Evolutionary conservation across 1,284 basidiomycete species (phyloP), one percentile per base, ranked within the genome.

Genomic region (Trichosporon ovoides): DNA sequence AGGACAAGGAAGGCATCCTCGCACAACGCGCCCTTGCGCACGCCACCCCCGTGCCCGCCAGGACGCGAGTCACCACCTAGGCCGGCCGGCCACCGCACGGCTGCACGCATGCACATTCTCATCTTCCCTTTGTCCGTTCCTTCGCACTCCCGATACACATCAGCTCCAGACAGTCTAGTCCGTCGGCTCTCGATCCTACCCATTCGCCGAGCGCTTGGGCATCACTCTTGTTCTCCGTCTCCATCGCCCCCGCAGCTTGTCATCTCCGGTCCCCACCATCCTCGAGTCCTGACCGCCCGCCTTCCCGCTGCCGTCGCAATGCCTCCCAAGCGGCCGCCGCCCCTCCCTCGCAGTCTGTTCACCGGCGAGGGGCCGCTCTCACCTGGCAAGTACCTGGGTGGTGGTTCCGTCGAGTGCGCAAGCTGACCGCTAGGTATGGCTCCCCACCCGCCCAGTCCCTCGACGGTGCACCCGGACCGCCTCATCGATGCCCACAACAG

Each of bases 401-500:
- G 16, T 20, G 12, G 34, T 36, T 18, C 22, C 19, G 40, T 14
- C 10, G 31, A n/a, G 13, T 19, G 14, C 19, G 4, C 36, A 7
- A 11, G 20, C 38, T 50, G 50, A 57, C 40, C 9, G 24, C 10
- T 52, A 71, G 70, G 66, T 28, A 68, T 66, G 13, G 66, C 67
- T 10, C 62, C 68, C 3, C 64, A 64, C 7, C 67, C 71, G 13
- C 74, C 74, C 11, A 68, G 68, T 1, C 71, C 74, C 5, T 57
- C 59, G 2, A 64, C 62, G 11, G 61, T 75, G 18, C 74, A 76
- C 59, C 74, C 74, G 13, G 55, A 52, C 18, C 69, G 52, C 60
- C 61, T 76, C 53, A 66, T 70, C 49, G 74, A 76, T 55, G 69
- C 69, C 1, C 74, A 76, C 52, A 63, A 63, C 11, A 66, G 67